Evolutionary conservation across 2,329 filamentous ascomycete genomes (phyloP).

Genomic region (Bipolaris bicolor): DNA sequence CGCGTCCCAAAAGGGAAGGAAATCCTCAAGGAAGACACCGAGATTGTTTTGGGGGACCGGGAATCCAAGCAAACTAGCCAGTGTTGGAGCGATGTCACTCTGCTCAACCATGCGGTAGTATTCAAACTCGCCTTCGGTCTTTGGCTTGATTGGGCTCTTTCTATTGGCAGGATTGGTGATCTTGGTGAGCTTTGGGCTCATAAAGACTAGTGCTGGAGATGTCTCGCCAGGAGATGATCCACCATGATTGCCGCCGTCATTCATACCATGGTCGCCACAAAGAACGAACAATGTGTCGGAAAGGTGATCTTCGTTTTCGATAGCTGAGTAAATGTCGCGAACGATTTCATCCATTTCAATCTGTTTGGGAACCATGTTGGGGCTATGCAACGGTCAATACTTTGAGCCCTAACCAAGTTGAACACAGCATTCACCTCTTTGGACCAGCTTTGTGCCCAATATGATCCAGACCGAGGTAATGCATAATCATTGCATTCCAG

Average conservation of each 20-base stretch:
- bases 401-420: background rate
- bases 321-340: slow-evolving; percentile 73
- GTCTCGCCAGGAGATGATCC: slow-evolving; percentile 94
- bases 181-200: slow-evolving; percentile 78
- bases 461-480: slow-evolving; percentile 94
- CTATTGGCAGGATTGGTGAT: slow-evolving; percentile 51
- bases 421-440: slow-evolving; percentile 63
- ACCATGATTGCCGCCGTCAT: slow-evolving; percentile 95
- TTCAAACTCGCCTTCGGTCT: slow-evolving; percentile 68
- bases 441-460: slow-evolving; percentile 97
- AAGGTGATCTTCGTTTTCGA: slow-evolving; percentile 73
- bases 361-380: slow-evolving; percentile 93
- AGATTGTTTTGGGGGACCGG: slow-evolving; percentile 89
- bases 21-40: slow-evolving; percentile 80
- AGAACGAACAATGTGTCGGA: slow-evolving; percentile 81
- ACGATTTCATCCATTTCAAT: slow-evolving; percentile 90
- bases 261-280: slow-evolving; percentile 98
- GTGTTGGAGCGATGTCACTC: slow-evolving; percentile 88
- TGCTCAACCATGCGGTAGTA: slow-evolving; percentile 90
- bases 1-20: slow-evolving; percentile 76
- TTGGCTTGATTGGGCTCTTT: slow-evolving; percentile 63
- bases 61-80: slow-evolving; percentile 85
- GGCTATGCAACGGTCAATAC: slow-evolving; percentile 56
- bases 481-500: slow-evolving; percentile 92
- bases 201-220: slow-evolving; percentile 87